These are phyloP conservation scores for Alternaria sp. DNA, from an alignment of 2,329 filamentous ascomycete species.

Conservation along the genomic window DNA sequence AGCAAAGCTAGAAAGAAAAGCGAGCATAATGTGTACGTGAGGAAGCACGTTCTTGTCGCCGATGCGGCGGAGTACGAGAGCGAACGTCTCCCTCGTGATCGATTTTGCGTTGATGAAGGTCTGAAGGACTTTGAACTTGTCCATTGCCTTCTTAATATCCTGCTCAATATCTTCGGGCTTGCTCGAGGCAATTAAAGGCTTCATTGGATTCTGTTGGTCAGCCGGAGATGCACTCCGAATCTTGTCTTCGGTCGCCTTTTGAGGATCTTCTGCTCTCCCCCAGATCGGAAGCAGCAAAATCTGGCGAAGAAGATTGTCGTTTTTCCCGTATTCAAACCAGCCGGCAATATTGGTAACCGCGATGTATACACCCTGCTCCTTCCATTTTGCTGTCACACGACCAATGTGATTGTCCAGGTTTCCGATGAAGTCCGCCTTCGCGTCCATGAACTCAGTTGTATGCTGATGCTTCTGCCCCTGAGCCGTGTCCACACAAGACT, in stretches of 20 bases:
- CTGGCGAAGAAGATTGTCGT: constrained; percentile 50
- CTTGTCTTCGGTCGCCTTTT: constrained; percentile 2
- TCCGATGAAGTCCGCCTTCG: constrained; percentile 58
- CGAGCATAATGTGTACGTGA: constrained; percentile 67
- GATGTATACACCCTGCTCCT: constrained; percentile 64
- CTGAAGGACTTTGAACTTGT: constrained; percentile 8
- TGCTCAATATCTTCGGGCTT: constrained; percentile 18
- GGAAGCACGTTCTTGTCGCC: constrained; percentile 67
- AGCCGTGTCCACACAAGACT: constrained; percentile 43
- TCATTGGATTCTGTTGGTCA: not conserved
- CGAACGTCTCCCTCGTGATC: constrained; percentile 56
- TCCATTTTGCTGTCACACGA: constrained; percentile 60
- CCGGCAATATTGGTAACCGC: constrained; percentile 63
- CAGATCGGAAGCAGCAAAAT: constrained; percentile 20
- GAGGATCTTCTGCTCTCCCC: constrained; percentile 11
- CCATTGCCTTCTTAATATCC: constrained; percentile 12
- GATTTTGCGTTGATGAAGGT: constrained; percentile 45
- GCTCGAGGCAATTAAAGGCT: constrained; percentile 20
- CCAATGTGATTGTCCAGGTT: constrained; percentile 66
- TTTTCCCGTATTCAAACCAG: constrained; percentile 61
- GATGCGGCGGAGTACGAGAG: constrained; percentile 58
- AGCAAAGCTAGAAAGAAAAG: constrained; percentile 61
- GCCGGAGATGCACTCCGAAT: constrained; percentile 20
- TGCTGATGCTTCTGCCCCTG: not conserved
- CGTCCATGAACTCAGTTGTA: constrained; percentile 54